A percentile compares a stretch with the other conserved stretches of the same genome.
phyloP scores from a whole-genome alignment of 768 basidiomycete genomes.

The Suillus decipiens region DNA sequence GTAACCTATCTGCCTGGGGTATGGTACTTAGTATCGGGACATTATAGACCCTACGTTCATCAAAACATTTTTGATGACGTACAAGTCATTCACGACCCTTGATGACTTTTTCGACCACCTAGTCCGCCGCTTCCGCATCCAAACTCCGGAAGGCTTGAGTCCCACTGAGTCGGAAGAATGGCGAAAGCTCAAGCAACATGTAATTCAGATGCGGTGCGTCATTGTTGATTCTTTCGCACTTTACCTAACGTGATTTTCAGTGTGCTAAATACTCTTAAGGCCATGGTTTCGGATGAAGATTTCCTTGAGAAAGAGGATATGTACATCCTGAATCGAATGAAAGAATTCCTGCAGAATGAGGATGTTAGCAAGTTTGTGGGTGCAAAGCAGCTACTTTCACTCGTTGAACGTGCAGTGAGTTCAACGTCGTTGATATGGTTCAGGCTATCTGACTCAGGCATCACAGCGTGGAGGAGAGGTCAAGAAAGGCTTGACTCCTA shows the following conservation, averaged over 20 bases:
- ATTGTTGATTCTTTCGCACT: slow-evolving; percentile 4
- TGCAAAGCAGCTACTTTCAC: slow-evolving; percentile 70
- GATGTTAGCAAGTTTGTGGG: slow-evolving; percentile 65
- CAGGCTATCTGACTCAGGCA: slow-evolving; percentile 16
- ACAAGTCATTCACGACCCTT: slow-evolving; percentile 88
- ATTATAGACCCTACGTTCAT: slow-evolving; percentile 71
- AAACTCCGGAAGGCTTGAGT: slow-evolving; percentile 67
- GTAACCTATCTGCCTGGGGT: not conserved
- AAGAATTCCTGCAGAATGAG: slow-evolving; percentile 70
- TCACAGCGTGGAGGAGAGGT: slow-evolving; percentile 53
- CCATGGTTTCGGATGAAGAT: slow-evolving; percentile 84
- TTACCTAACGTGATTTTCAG: slow-evolving; percentile 30
- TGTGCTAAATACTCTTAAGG: slow-evolving; percentile 87
- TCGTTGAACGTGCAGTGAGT: slow-evolving; percentile 82
- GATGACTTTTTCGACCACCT: slow-evolving; percentile 84
- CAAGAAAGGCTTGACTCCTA: slow-evolving; percentile 57
- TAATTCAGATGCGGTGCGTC: slow-evolving; percentile 82
- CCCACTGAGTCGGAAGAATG: slow-evolving; percentile 71
- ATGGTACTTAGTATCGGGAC: not conserved
- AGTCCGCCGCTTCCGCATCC: slow-evolving; percentile 75
- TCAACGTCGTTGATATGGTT: slow-evolving; percentile 5
- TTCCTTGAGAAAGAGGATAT: slow-evolving; percentile 86
- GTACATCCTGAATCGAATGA: slow-evolving; percentile 79
- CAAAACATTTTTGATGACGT: slow-evolving; percentile 93
- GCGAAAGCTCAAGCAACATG: slow-evolving; percentile 82